Evolutionary conservation across 331 rosid genomes (phyloP).

Genomic region (Erythrophleum ivorense): DNA sequence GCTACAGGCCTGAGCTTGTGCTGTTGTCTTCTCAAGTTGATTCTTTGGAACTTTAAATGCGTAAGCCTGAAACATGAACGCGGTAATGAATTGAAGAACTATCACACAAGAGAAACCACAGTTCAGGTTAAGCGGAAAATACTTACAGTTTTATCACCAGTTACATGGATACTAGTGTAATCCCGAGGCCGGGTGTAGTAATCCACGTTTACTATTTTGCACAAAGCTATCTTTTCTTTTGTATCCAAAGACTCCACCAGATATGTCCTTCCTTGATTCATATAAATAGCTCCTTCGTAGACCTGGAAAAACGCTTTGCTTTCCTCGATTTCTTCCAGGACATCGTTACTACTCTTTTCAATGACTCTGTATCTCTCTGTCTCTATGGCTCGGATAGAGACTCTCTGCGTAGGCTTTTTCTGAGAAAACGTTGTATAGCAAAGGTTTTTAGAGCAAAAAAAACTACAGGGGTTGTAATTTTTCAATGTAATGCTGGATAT

Average conservation of each 20-base stretch:
- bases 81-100: too few species aligned
- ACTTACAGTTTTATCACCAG: slow-evolving; percentile 75
- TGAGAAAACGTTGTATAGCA: too few species aligned
- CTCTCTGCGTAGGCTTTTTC: too few species aligned
- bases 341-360: slow-evolving; percentile 55
- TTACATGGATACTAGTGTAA: slow-evolving; percentile 74
- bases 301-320: slow-evolving; percentile 95
- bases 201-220: slow-evolving; percentile 72
- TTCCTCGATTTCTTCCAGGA: slow-evolving; percentile 95
- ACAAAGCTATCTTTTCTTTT: slow-evolving; percentile 61
- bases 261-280: slow-evolving; percentile 85
- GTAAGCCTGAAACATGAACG: slow-evolving; percentile 73
- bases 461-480: too few species aligned
- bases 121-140: slow-evolving; percentile 42
- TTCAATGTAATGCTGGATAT: slow-evolving; percentile 29
- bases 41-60: slow-evolving; percentile 51
- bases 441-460: too few species aligned
- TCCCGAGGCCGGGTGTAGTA: slow-evolving; percentile 81
- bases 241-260: slow-evolving; percentile 70
- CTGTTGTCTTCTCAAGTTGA: slow-evolving; percentile 54
- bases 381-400: slow-evolving; percentile 84
- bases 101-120: too few species aligned
- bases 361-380: slow-evolving; percentile 65
- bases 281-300: slow-evolving; percentile 87
- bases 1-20: slow-evolving; percentile 69